Base-by-base conservation (phyloP, 2,329 filamentous ascomycete genomes). In the Talaromyces sp. region DNA sequence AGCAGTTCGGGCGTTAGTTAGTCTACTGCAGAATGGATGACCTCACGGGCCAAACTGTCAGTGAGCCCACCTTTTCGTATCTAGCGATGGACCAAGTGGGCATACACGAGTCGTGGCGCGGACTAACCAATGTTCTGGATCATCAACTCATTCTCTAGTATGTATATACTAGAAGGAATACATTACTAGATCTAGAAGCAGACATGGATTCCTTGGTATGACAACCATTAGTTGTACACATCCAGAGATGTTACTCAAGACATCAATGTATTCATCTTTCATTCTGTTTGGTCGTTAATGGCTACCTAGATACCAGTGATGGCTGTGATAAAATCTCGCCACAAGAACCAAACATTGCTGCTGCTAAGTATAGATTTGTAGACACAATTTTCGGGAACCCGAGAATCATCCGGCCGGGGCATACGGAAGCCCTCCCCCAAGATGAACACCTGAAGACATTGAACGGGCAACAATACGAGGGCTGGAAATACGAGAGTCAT, bases 111-210 rank as follows among this genome's bases (percentile, higher is more conserved):
- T 57, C 54, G 54, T 42, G 54, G 54, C 54, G 14, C 4, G 25
- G 28, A 42, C 54, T 57, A 57, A 57, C 35, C 54, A 18, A n/a
- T 40, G 54, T 40, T 57, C 54, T 57, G 54, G 54, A 57, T 40
- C 37, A n/a, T 54, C 48, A 35, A 12, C 7, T 16, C 8, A 2
- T 18, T 52, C n/a, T 5, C 18, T 5, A 7, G 11, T 44, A 21
- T 7, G 8, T 11, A 9, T n/a, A 9, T 44, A 44, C 40, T 11
- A 18, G 39, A 25, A 44, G 40, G 3, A 16, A 23, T n/a, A 48
- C 23, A 48, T 25, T 5, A 9, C 1, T 37, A 39, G 28, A 28
- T 3, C 42, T 23, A 31, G 25, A 5, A 33, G n/a, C 4, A 11
- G 28, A 33, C 48, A 52, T 52, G 48, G 48, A 52, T 25, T 48